phyloP scores from a whole-genome alignment of 2,329 filamentous ascomycete genomes.

The Aschersonia sp. region DNA sequence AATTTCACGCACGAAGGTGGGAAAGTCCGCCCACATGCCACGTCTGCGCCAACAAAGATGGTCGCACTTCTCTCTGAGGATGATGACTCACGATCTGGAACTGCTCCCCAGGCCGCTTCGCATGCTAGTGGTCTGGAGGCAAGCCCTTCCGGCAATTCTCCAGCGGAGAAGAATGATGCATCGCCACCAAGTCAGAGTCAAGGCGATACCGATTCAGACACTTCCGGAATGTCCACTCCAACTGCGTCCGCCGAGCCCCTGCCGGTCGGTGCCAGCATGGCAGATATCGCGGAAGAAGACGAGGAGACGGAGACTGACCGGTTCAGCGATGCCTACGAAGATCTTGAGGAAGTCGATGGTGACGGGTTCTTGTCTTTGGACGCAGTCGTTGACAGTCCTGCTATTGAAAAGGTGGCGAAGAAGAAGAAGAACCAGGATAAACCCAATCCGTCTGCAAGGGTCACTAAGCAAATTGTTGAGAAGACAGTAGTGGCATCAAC shows the following conservation, averaged over 20 bases:
- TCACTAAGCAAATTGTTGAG: background rate
- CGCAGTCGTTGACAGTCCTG: conserved; percentile 52
- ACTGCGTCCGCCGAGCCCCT: conserved; percentile 9
- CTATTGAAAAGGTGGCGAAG: conserved; percentile 10
- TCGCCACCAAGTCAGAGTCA: background rate
- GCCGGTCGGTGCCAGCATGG: conserved; percentile 12
- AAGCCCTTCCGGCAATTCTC: conserved; percentile 3
- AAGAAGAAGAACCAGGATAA: conserved; percentile 8
- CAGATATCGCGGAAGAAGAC: conserved; percentile 21
- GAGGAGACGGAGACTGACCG: conserved; percentile 41
- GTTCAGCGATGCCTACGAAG: conserved; percentile 68
- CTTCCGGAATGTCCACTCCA: conserved; percentile 3
- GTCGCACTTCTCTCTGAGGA: background rate
- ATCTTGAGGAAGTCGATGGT: conserved; percentile 48
- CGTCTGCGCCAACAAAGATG: conserved; percentile 2
- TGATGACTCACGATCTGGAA: conserved; percentile 1
- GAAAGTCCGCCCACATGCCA: background rate
- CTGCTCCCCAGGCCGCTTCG: conserved; percentile 3
- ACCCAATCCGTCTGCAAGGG: background rate
- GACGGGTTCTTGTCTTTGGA: conserved; percentile 60
- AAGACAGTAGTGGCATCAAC: background rate
- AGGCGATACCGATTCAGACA: conserved; percentile 1
- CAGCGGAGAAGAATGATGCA: background rate
- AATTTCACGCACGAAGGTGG: background rate
- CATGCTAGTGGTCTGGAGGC: conserved; percentile 2